These are phyloP conservation scores for Acanthamoeba healyi DNA, from an alignment of 208 protist genomes.

Conservation along the genomic window DNA sequence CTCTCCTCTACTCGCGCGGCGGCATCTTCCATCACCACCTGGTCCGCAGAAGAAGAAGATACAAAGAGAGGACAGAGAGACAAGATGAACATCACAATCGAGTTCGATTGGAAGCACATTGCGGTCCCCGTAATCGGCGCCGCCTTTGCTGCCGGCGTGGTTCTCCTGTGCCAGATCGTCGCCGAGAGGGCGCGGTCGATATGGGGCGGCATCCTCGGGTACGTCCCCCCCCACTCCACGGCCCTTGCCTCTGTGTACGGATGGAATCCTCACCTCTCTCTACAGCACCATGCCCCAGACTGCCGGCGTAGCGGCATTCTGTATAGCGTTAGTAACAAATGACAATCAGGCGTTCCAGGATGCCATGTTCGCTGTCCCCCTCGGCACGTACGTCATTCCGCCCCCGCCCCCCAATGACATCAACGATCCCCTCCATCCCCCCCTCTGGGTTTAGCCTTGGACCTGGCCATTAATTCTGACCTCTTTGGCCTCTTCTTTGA, in stretches of 20 bases:
- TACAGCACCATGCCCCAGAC: slow-evolving; percentile 30
- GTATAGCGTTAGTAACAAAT: slow-evolving; percentile 24
- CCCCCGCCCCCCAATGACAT: not conserved
- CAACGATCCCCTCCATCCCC: not conserved
- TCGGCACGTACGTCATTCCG: slow-evolving; percentile 11
- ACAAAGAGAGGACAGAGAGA: too few relatives aligned
- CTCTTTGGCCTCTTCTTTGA: not conserved
- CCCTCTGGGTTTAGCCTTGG: not conserved
- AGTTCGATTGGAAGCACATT: slow-evolving; percentile 39
- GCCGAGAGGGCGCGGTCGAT: slow-evolving; percentile 18
- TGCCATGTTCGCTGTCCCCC: slow-evolving; percentile 39
- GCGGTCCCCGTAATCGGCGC: slow-evolving; percentile 26
- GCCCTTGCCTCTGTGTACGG: not conserved
- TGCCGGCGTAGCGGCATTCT: slow-evolving; percentile 10
- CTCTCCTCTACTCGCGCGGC: not conserved
- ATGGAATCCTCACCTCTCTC: too few relatives aligned
- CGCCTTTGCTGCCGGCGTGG: slow-evolving; percentile 13
- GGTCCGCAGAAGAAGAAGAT: slow-evolving; percentile 42
- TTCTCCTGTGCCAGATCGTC: slow-evolving; percentile 1
- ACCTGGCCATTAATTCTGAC: too few relatives aligned
- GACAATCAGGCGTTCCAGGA: slow-evolving; percentile 13
- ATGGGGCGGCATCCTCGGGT: slow-evolving; percentile 41
- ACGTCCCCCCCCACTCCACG: not conserved
- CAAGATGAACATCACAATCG: slow-evolving; percentile 45
- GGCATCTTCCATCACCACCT: not conserved